Percentiles rank a stretch among this genome's conserved stretches.
Conservation (phyloP, 345 rosid genomes). For the Ricinus communis region DNA sequence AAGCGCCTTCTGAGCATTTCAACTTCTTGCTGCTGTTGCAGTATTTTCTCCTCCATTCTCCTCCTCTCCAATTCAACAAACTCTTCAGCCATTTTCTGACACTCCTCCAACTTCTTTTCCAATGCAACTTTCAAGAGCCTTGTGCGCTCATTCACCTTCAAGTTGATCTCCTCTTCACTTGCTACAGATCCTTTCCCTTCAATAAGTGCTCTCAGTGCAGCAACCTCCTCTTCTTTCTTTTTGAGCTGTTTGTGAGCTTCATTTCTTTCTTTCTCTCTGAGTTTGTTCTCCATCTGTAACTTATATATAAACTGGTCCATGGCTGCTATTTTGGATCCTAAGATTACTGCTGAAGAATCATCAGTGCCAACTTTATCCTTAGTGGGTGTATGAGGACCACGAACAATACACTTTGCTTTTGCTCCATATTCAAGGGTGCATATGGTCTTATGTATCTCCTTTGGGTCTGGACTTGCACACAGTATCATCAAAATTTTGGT, state of each 20-base stretch:
- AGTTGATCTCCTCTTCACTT: slow-evolving; percentile 74
- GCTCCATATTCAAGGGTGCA: slow-evolving; percentile 98
- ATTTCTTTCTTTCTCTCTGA: slow-evolving; percentile 70
- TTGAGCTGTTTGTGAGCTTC: slow-evolving; percentile 68
- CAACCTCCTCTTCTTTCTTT: slow-evolving; percentile 85
- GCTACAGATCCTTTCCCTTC: slow-evolving; percentile 48
- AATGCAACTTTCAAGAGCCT: slow-evolving; percentile 50
- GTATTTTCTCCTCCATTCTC: slow-evolving; percentile 88
- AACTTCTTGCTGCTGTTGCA: slow-evolving; percentile 86
- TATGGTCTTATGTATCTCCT: slow-evolving; percentile 90
- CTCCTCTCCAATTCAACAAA: slow-evolving; percentile 82
- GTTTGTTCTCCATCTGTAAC: slow-evolving; percentile 85
- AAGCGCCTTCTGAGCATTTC: slow-evolving; percentile 77
- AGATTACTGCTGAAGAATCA: slow-evolving; percentile 56
- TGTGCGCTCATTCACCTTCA: slow-evolving; percentile 67
- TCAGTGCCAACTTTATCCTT: slow-evolving; percentile 67
- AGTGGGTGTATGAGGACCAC: slow-evolving; percentile 71
- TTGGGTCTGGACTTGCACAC: slow-evolving; percentile 97
- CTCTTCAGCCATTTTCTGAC: slow-evolving; percentile 80
- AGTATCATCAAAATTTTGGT: slow-evolving; percentile 91
- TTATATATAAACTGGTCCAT: slow-evolving; percentile 86
- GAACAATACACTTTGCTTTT: slow-evolving; percentile 91
- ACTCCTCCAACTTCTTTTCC: slow-evolving; percentile 75
- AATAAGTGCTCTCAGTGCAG: slow-evolving; percentile 52
- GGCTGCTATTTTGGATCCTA: slow-evolving; percentile 79